A percentile compares a stretch with the other conserved stretches of the same genome.
phyloP scores from a whole-genome alignment of 306 rosid genomes.

The Fragaria nilgerrensis region DNA sequence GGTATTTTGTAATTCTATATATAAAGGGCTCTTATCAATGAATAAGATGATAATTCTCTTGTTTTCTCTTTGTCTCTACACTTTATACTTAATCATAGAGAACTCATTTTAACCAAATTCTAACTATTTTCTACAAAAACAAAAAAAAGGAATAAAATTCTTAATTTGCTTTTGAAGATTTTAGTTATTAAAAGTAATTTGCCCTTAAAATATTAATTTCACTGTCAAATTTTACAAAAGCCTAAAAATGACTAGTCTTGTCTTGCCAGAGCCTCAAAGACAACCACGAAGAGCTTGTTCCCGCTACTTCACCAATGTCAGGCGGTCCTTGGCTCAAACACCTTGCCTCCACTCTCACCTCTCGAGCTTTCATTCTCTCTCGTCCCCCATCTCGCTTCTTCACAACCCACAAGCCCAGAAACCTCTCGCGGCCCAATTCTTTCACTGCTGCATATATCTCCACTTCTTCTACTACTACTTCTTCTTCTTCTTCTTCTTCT shows the following conservation, averaged over 20 bases:
- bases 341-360: slow-evolving; percentile 29
- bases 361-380: slow-evolving; percentile 24
- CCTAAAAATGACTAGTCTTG: background rate
- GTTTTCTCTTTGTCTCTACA: too few relatives aligned
- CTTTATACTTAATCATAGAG: too few relatives aligned
- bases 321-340: slow-evolving; percentile 42
- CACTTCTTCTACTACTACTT: slow-evolving; percentile 19
- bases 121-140: too few relatives aligned
- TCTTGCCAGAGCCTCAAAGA: background rate
- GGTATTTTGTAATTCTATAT: too few relatives aligned
- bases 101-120: too few relatives aligned
- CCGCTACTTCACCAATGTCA: slow-evolving; percentile 20
- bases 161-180: too few relatives aligned
- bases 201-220: too few relatives aligned
- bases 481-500: slow-evolving; percentile 23
- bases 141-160: too few relatives aligned
- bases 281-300: background rate
- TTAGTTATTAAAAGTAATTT: too few relatives aligned
- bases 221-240: too few relatives aligned
- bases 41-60: too few relatives aligned
- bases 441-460: slow-evolving; percentile 27
- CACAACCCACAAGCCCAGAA: slow-evolving; percentile 17
- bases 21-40: too few relatives aligned
- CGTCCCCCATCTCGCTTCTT: slow-evolving; percentile 28
- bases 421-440: slow-evolving; percentile 23